Percentiles rank a stretch among this genome's conserved stretches.
phyloP scores from a whole-genome alignment of 2,329 filamentous ascomycete genomes.

The Aspergillus piperis region DNA sequence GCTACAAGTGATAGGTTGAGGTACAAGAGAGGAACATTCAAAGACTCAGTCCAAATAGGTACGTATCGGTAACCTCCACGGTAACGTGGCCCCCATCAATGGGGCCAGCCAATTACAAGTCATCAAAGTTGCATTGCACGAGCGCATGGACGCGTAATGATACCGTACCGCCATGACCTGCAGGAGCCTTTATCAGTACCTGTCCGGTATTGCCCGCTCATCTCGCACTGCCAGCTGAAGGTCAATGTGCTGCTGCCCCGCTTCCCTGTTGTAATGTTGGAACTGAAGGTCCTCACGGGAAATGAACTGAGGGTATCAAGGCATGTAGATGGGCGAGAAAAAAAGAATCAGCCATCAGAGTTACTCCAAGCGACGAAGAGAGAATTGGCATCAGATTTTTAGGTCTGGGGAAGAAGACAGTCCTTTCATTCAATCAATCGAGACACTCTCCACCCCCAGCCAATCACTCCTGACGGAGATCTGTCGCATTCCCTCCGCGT shows the following conservation, averaged over 20 bases:
- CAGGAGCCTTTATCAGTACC: conserved; percentile 1
- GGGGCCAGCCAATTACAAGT: not conserved
- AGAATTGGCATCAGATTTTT: not conserved
- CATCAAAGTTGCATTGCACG: not conserved
- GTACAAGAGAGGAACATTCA: not conserved
- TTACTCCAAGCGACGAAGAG: not conserved
- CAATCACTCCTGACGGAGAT: conserved; percentile 3
- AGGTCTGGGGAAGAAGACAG: not conserved
- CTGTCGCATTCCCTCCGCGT: conserved; percentile 4
- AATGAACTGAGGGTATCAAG: not conserved
- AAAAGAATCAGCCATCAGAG: not conserved
- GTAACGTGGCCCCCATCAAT: not conserved
- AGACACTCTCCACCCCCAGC: not conserved
- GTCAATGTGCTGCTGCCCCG: not conserved
- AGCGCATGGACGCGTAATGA: not conserved
- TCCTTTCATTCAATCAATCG: not conserved
- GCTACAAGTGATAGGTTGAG: not conserved
- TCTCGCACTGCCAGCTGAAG: not conserved
- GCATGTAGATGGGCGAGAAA: not conserved
- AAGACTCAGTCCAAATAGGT: not conserved
- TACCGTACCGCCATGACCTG: conserved; percentile 1
- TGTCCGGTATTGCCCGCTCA: not conserved
- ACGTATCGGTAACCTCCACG: not conserved
- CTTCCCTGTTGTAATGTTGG: not conserved
- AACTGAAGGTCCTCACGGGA: not conserved